Base-by-base conservation (phyloP, 345 rosid species). In the Salix purpurea region DNA sequence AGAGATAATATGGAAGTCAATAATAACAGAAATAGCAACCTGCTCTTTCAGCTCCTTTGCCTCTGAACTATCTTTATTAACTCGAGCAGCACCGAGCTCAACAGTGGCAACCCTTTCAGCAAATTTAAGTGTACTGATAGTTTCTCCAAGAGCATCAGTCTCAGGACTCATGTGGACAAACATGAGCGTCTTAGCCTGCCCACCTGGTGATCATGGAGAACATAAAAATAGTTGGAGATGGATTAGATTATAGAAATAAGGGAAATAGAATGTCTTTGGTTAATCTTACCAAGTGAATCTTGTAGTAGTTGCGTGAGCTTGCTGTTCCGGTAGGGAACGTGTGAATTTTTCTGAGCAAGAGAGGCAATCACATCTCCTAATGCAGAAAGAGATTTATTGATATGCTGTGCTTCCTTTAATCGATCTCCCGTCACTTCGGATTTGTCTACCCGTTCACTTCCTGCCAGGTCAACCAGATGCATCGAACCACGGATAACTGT, bases 41-140 rank as follows among this genome's bases (percentile, higher is more conserved):
- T 82, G 84, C 62, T 82, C 81, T 78, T 82, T 82, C 54, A 82
- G 81, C 34, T 82, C 84, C 77, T 78, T 82, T 65, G 75, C 84
- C 19, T 82, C 84, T 36, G 36, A 28, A 37, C 78, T 37, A 23
- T 82, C 84, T 75, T 74, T 82, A 71, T 82, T 82, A 46, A 82
- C 84, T 67, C 62, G 68, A 78, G 84, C 84, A 70, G 84, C 81
- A 71, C 84, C 84, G 34, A 82, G 84, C 76, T 82, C 84, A 58
- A 82, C 81, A 13, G 81, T 77, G 36, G 81, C 84, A 56, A 82
- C 84, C 37, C 84, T 78, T 74, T 82, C 84, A 14, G 84, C 84
- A 30, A 82, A 82, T 74, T 82, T 82, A 6, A 82, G 78, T 19
- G 84, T 82, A 23, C 84, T 78, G 48, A 82, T 56, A 24, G 84